phyloP scores from a whole-genome alignment of 306 rosid genomes.

The Boehmeria nivea region DNA sequence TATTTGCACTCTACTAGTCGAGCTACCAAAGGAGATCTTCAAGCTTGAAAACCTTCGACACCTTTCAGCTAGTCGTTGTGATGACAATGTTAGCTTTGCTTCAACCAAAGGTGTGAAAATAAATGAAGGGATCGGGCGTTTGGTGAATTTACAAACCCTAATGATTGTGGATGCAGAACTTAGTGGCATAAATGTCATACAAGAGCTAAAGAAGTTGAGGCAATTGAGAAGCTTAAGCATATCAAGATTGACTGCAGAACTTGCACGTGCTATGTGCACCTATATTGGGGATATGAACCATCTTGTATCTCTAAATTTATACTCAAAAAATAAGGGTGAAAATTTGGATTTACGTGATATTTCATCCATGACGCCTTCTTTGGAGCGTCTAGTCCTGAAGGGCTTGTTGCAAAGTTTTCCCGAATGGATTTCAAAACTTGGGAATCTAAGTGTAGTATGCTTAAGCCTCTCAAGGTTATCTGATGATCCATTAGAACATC shows the following conservation, averaged over 20 bases:
- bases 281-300: conserved; percentile 11
- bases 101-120: neutral
- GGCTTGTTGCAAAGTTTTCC: conserved; percentile 13
- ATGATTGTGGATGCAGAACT: neutral
- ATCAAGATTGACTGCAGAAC: neutral
- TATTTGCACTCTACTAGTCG: neutral
- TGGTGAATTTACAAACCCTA: conserved; percentile 5
- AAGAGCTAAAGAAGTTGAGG: neutral
- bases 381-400: conserved; percentile 1
- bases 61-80: neutral
- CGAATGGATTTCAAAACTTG: conserved; percentile 19
- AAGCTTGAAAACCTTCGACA: neutral
- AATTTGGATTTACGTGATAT: conserved; percentile 7
- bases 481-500: conserved; percentile 12
- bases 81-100: neutral
- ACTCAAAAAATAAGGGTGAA: conserved; percentile 6
- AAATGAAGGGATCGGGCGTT: neutral
- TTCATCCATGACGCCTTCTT: conserved; percentile 1
- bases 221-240: neutral
- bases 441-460: conserved; percentile 14
- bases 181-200: neutral
- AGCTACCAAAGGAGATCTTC: neutral
- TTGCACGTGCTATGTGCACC: conserved; percentile 1
- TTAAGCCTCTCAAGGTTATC: conserved; percentile 15
- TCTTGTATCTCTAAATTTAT: conserved; percentile 17